phyloP scores from a whole-genome alignment of 225 moss, liverwort and hornwort species.

The Sphagnum contortum region DNA sequence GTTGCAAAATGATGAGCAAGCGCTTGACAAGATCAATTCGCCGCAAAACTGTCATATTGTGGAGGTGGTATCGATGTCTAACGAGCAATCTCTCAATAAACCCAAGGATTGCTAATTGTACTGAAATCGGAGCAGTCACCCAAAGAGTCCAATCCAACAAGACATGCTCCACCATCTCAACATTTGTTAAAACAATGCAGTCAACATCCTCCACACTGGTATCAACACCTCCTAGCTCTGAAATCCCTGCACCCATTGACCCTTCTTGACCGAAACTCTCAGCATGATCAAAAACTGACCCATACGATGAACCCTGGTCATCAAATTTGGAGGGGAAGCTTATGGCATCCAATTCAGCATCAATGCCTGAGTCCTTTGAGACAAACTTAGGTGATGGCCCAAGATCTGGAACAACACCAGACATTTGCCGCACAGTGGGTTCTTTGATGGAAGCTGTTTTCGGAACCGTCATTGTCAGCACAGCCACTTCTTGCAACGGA shows the following conservation, averaged over 20 bases:
- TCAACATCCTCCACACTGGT: constrained; percentile 27
- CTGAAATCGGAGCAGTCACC: constrained; percentile 53
- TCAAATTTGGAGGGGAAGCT: constrained; percentile 51
- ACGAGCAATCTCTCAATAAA: constrained; percentile 67
- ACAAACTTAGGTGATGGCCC: constrained; percentile 18
- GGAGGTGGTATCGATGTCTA: constrained; percentile 75
- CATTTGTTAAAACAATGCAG: constrained; percentile 59
- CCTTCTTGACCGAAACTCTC: constrained; percentile 50
- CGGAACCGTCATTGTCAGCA: too few relatives aligned
- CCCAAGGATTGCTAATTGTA: constrained; percentile 64
- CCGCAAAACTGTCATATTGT: constrained; percentile 73
- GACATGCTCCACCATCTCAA: constrained; percentile 94
- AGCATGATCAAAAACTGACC: constrained; percentile 40
- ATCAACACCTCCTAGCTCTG: constrained; percentile 41
- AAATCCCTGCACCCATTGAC: constrained; percentile 43
- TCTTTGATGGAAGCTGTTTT: too few relatives aligned
- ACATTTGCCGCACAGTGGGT: constrained; percentile 18
- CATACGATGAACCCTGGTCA: constrained; percentile 52
- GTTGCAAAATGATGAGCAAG: constrained; percentile 77
- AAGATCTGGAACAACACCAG: constrained; percentile 41
- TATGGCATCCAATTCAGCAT: constrained; percentile 31
- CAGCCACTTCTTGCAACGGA: constrained; percentile 24
- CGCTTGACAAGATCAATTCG: constrained; percentile 80
- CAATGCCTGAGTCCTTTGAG: constrained; percentile 28
- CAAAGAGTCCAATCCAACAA: constrained; percentile 96